Base-by-base conservation (phyloP, 257 asterid genomes). In the Primulina huaijiensis region DNA sequence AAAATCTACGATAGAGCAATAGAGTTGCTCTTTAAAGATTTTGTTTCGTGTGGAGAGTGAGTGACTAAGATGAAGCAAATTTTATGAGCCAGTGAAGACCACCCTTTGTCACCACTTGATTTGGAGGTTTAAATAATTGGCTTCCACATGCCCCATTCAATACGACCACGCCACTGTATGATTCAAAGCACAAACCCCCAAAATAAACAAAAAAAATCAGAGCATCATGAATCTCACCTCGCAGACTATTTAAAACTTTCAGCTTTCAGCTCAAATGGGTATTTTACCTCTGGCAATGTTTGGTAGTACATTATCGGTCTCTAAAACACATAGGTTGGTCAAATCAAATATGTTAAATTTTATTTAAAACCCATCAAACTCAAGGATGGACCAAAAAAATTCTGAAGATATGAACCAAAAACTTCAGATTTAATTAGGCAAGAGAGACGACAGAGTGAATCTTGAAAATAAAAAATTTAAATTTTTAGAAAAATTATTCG, bases 111-210 rank as follows among this genome's bases (percentile, higher is more conserved):
- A 80, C 87, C 77, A 76, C 74, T 76, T 79, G 74, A 43, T 76
- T 37, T 2, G 65, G 71, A 87, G 83, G 68, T 70, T 21, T 58
- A 67, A 82, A 74, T 79, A 77, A 74, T 71, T 88, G 77, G 84
- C 74, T 78, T 70, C 81, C 87, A 90, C 90, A 84, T 86, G 90
- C 83, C 82, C 82, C 82, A 74, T 72, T 76, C 72, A 77, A 62
- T 78, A 55, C 84, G 84, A 76, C 88, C 76, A 81, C 83, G 78
- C 74, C 76, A 80, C 81, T 80, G 74, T 77, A 52, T 71, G 77
- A 72, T 67, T 74, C 65, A 66, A 40, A 43, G 6, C 43, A 25
- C 35, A 38, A 43, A 21, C 31, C 69, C 40, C 74, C 73, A 73
- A 60, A 70, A 69, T 64, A 73, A 75, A 67, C 69, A 65, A 62